Percentiles rank a stretch among this genome's conserved stretches.
phyloP scores from a whole-genome alignment of 305 asterid species.

The Petunia hybrid region DNA sequence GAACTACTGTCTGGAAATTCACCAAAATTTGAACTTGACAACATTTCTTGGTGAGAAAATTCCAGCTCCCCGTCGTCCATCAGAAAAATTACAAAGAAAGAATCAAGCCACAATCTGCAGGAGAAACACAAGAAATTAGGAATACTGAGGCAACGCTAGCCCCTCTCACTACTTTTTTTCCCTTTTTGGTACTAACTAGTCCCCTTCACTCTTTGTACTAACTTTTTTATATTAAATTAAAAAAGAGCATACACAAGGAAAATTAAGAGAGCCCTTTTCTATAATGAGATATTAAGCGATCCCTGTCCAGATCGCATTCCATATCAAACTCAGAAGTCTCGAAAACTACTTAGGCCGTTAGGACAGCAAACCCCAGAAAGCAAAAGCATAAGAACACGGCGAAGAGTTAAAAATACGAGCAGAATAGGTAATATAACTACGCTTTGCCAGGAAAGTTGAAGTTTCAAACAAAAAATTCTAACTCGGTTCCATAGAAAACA shows the following conservation, averaged over 20 bases:
- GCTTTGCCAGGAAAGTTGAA: neutral
- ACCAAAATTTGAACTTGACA: conserved; percentile 64
- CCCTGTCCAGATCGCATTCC: neutral
- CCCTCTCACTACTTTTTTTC: neutral
- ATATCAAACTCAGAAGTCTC: neutral
- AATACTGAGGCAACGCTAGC: neutral
- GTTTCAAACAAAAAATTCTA: too few relatives aligned
- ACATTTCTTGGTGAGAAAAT: conserved; percentile 63
- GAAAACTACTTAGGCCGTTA: neutral
- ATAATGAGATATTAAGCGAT: neutral
- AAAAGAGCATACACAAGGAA: too few relatives aligned
- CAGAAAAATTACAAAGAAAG: neutral
- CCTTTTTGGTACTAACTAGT: neutral
- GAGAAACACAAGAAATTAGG: neutral
- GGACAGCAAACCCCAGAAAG: neutral
- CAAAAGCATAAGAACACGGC: neutral
- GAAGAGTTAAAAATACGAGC: neutral
- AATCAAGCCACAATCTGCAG: neutral
- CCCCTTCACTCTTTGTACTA: too few relatives aligned
- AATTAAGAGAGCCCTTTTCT: too few relatives aligned
- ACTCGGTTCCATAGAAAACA: too few relatives aligned
- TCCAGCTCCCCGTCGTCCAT: conserved; percentile 85
- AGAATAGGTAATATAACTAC: neutral
- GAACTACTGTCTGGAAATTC: conserved; percentile 74
- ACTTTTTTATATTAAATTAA: neutral